Conservation (phyloP, 2,329 filamentous ascomycete genomes). For the Pseudovirgaria hyperparasitica region DNA sequence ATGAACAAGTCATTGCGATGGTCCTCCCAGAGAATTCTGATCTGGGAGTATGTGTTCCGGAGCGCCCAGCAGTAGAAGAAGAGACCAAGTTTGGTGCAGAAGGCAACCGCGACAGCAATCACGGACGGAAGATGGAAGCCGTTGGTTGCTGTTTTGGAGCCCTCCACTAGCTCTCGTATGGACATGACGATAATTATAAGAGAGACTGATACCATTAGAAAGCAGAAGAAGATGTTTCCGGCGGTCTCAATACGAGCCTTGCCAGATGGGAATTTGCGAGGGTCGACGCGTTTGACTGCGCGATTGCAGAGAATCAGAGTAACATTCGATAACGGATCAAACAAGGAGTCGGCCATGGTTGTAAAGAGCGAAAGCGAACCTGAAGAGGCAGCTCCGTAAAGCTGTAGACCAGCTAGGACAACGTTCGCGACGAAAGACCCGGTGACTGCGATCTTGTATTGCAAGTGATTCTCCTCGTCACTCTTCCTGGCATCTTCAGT, state of each 20-base stretch:
- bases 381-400: conserved; percentile 79
- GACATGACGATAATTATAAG: conserved; percentile 88
- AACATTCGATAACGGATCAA: conserved; percentile 82
- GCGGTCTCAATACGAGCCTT: conserved; percentile 91
- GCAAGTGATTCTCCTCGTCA: conserved; percentile 67
- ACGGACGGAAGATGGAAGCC: conserved; percentile 70
- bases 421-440: conserved; percentile 70
- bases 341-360: conserved; percentile 90
- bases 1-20: conserved; percentile 96
- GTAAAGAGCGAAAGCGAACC: conserved; percentile 93
- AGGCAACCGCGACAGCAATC: conserved; percentile 73
- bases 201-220: conserved; percentile 87
- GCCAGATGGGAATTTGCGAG: conserved; percentile 75
- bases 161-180: conserved; percentile 51
- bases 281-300: conserved; percentile 77
- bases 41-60: conserved; percentile 81
- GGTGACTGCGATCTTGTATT: conserved; percentile 55
- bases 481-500: conserved; percentile 68
- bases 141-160: conserved; percentile 37
- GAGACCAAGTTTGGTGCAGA: conserved; percentile 66
- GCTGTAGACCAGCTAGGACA: conserved; percentile 63
- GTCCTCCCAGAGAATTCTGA: conserved; percentile 89
- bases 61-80: conserved; percentile 90
- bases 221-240: conserved; percentile 93
- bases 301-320: conserved; percentile 78